Conservation (phyloP, 257 asterid species). For the Jaltomata sinuosa region DNA sequence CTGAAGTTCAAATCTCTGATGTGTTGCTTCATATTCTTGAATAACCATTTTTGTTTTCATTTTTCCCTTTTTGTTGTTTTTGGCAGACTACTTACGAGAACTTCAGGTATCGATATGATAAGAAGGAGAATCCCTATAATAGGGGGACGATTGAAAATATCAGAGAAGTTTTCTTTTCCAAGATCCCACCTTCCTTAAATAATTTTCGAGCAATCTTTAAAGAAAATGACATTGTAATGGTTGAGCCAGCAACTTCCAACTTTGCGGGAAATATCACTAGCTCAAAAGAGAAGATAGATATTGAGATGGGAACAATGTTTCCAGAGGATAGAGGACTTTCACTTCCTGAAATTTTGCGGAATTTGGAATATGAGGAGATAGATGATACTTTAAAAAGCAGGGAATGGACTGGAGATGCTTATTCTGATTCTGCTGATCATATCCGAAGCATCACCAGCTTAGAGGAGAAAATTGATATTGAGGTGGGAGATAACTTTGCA, state of each 20-base stretch:
- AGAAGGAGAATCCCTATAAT: conserved; percentile 85
- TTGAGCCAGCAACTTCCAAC: conserved; percentile 28
- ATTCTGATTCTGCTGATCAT: conserved; percentile 7
- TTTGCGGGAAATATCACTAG: conserved; percentile 26
- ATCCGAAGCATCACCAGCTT: neutral
- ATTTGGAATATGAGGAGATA: conserved; percentile 40
- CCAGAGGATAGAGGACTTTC: conserved; percentile 26
- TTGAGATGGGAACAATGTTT: conserved; percentile 55
- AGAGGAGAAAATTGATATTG: neutral
- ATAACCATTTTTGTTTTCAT: neutral
- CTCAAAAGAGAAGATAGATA: conserved; percentile 61
- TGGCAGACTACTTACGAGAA: conserved; percentile 94
- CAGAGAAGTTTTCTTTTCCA: conserved; percentile 61
- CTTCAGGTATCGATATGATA: conserved; percentile 70
- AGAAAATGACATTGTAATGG: conserved; percentile 42
- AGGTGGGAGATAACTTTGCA: neutral
- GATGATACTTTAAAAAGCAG: conserved; percentile 32
- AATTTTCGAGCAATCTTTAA: conserved; percentile 43
- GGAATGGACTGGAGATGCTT: conserved; percentile 33
- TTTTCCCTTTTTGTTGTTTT: neutral
- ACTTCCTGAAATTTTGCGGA: conserved; percentile 57
- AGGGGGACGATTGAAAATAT: conserved; percentile 57
- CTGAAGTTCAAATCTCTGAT: neutral
- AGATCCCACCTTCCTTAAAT: conserved; percentile 64
- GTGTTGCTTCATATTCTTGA: neutral